Base-by-base conservation (phyloP, 1,284 basidiomycete species). In the Boletus smithii region DNA sequence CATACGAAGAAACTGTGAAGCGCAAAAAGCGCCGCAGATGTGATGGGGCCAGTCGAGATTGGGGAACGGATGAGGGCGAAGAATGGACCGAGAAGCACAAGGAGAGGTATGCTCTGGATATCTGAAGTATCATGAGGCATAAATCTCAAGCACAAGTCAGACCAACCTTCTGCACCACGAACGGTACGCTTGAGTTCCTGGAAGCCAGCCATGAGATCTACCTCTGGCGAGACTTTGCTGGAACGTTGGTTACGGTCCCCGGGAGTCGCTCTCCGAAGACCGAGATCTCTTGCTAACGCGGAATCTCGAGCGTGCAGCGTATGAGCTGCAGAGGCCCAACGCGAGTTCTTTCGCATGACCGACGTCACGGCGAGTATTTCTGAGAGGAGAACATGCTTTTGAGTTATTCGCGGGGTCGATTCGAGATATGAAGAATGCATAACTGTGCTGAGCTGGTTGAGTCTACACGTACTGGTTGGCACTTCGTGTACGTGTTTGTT, bases 281-380 rank as follows among this genome's bases (percentile, higher is more conserved):
- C 88, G 38, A 90, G 77, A 57, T 85, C 84, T 57, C 75, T 83
- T 32, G 85, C 85, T 29, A 89, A 69, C 3, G 79, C 74, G 33
- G 83, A 77, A 59, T 86, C 80, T 53, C 80, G 73, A 46, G 79
- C 68, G 52, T 73, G 75, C 57, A 81, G 73, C 39, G 78, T 76
- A 60, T 82, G 77, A 33, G 79, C 74, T 38, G 79, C 78, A 17
- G 86, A 79, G 13, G 92, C 86, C 93, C 93, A 95, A 42, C 93
- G 83, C 40, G 92, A 91, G 70, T 95, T 95, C 73, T 95, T 92
- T 66, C 95, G 89, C 91, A 99, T 97, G n/a, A 84, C 80, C 4
- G 93, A 92, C 33, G 93, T 97, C 57, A 99, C 90, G 10, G 91
- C 79, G 46, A 95, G 78, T 54, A 97, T 90, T 75, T 98, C 95